Base-by-base conservation (phyloP, 2,329 filamentous ascomycete species). In the Talaromyces albobiverticillius region DNA sequence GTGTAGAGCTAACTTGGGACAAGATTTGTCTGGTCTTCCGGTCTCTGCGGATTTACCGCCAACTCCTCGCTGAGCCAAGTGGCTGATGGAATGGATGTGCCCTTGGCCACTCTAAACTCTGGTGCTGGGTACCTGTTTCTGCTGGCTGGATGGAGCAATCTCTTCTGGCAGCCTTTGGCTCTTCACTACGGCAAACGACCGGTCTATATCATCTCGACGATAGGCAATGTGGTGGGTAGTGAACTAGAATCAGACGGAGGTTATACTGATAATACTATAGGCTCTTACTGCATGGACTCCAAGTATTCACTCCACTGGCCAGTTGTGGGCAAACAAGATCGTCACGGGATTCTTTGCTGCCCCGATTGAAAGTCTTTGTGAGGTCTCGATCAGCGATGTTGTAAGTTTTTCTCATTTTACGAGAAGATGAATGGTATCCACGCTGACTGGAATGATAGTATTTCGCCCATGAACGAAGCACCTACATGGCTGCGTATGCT, bases 151-250 rank as follows among this genome's bases (percentile, higher is more conserved):
- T 78, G 75, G 74, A 72, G 72, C 0, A 62, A 74, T 22, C 54
- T 78, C 0, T 71, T 78, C 49, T 78, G 76, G 76, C 76, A 78
- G 56, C 73, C 76, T 0, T 69, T 77, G 49, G 73, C 75, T 2
- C 60, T 75, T 57, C 71, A 74, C 42, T 77, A 73, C 60, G 76
- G 75, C 23, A 71, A 71, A 55, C 64, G 69, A 6, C 54, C 68
- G 55, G 68, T 65, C 1, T 71, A 68, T 53, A 40, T 72, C 3
- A 9, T 71, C 3, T 71, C 69, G 0, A 43, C 70, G 46, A 46
- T 62, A 13, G 69, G 68, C 3, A 62, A 65, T 9, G 26, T 70
- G 57, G 69, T 71, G 57, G 57, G 67, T 56, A 2, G 1, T 32
- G 34, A 36, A 8, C 14, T 14, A 14, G 34, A 14, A 36, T 16